Percentiles rank a stretch among this genome's conserved stretches.
Evolutionary conservation across 768 basidiomycete genomes (phyloP).

Genomic region (Naematelia encephala): DNA sequence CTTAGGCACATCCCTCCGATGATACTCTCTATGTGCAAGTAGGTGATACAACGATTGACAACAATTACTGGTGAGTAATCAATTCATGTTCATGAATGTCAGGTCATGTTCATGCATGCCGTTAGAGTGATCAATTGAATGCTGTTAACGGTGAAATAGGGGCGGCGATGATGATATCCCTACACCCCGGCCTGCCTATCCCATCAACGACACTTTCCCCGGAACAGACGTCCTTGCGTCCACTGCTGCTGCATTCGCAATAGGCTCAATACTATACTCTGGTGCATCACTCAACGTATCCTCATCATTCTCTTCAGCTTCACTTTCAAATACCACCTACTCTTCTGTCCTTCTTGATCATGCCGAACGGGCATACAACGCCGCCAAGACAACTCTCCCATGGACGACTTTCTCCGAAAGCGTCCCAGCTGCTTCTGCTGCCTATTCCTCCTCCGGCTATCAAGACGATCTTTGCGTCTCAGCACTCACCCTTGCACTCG

Average conservation of each 20-base stretch:
- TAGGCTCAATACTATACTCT: constrained; percentile 78
- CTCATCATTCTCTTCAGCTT: constrained; percentile 58
- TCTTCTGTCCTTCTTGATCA: constrained; percentile 67
- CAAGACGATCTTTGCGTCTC: constrained; percentile 57
- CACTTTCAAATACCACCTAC: constrained; percentile 70
- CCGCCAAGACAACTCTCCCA: constrained; percentile 65
- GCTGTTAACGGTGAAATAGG: constrained; percentile 17
- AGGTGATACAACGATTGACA: constrained; percentile 63
- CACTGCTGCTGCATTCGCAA: constrained; percentile 79
- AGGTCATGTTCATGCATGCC: neutral
- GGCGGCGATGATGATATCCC: constrained; percentile 68
- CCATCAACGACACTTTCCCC: constrained; percentile 70
- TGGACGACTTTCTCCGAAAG: constrained; percentile 53
- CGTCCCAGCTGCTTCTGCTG: constrained; percentile 61
- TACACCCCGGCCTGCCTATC: constrained; percentile 67
- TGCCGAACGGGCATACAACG: constrained; percentile 68
- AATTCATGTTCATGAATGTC: neutral
- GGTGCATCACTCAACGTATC: constrained; percentile 56
- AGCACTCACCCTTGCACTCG: constrained; percentile 70
- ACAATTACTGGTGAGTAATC: constrained; percentile 79
- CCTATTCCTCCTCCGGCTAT: constrained; percentile 61
- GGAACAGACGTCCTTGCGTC: constrained; percentile 87
- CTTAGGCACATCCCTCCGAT: constrained; percentile 72
- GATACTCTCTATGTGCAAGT: constrained; percentile 74
- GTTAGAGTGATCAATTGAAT: neutral